phyloP scores from a whole-genome alignment of 208 protist genomes.

The Willaertia magna region DNA sequence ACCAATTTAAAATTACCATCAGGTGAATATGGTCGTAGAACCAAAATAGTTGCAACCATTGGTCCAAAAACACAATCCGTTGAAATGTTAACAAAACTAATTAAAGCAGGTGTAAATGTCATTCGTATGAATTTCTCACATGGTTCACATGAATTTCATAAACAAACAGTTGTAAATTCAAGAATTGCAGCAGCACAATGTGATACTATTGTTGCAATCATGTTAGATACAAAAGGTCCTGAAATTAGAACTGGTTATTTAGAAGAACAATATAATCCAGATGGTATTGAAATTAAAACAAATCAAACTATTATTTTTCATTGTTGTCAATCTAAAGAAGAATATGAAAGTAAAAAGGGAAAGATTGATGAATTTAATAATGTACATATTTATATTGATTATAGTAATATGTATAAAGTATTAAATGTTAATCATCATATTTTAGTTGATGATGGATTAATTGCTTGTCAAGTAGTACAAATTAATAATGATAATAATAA shows the following conservation, averaged over 20 bases:
- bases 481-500: constrained; percentile 41
- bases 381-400: constrained; percentile 76
- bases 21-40: constrained; percentile 37
- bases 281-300: neutral
- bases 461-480: constrained; percentile 63
- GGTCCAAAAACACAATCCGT: constrained; percentile 82
- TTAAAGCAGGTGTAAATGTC: constrained; percentile 87
- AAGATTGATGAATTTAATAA: constrained; percentile 8
- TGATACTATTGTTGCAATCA: constrained; percentile 70
- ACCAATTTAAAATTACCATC: neutral
- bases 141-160: constrained; percentile 87
- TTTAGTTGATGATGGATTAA: constrained; percentile 89
- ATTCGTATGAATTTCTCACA: constrained; percentile 95
- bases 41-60: constrained; percentile 90
- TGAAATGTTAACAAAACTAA: constrained; percentile 71
- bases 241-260: constrained; percentile 82
- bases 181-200: constrained; percentile 46
- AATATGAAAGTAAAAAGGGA: neutral
- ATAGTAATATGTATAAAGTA: constrained; percentile 56
- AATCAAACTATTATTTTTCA: neutral
- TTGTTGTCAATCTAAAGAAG: neutral
- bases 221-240: constrained; percentile 89
- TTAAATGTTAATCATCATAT: constrained; percentile 64
- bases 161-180: constrained; percentile 77
- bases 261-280: neutral